Evolutionary conservation across 345 rosid genomes (phyloP), one percentile per base, ranked within the genome.

Genomic region (Aethionema arabicum): DNA sequence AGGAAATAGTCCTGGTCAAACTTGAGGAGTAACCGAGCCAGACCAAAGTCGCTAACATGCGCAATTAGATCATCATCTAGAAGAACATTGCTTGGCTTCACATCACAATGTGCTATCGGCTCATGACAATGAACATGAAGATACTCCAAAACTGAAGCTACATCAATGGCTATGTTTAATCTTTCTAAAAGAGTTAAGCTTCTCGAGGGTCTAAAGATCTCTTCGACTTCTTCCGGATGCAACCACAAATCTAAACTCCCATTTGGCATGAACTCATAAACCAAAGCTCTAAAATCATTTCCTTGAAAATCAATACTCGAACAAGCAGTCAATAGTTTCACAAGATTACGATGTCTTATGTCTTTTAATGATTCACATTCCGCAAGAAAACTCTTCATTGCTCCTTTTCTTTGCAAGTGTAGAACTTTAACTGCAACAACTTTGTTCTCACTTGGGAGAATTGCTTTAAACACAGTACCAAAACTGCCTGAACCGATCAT

Each of bases 21-120:
- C 32, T 60, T 27, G 39, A 51, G 61, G 30, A 61, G 56, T 8
- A 77, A 52, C 67, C 68, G 66, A 0, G 78, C 78, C 1, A 77
- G 39, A 8, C 81, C 81, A 30, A 77, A 77, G n/a, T 74, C 78
- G 4, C 73, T 70, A 0, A 74, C 71, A 21, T 32, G 70, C 0
- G 74, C 78, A 11, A 39, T 57, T 76, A 70, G 16, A 29, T 65
- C 73, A 7, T 41, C 36, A 32, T 69, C 76, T 0, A 77, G 75
- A 37, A 37, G 40, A 21, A 21, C 27, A 21, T 21, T 21, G 27
- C 27, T 21, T 21, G 27, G 27, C 27, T 21, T 21, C 27, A 41
- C 6, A 41, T 41, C 45, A 41, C 45, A 41, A 41, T 41, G 45
- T 3, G 13, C 13, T 41, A 41, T 41, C 1, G 45, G 45, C 7